Evolutionary conservation across 768 basidiomycete species (phyloP), one percentile per base, ranked within the genome.

Genomic region (Amanita jacksonii): DNA sequence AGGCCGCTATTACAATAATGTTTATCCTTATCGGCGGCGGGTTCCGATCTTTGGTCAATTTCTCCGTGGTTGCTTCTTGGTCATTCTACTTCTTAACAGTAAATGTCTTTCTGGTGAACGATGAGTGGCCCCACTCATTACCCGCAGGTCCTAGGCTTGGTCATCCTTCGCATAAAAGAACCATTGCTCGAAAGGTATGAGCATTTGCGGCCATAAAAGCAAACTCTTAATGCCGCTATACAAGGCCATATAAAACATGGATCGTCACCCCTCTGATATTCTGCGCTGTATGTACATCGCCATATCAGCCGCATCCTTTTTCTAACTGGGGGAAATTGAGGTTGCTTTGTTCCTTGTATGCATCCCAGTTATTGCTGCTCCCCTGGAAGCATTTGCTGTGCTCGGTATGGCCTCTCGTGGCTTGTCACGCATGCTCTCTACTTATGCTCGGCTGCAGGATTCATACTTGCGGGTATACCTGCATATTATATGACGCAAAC

Each of bases 351-450:
- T 93, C 64, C 69, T 98, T 41, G 67, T 99, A 8, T 85, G 82
- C 54, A 94, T 99, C 89, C 92, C 93, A 1, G 71, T 94, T 40
- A 82, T 93, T 45, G 94, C 94, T 3, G 92, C 93, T 16, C 94
- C 94, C 5, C 65, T 81, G 10, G 85, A 94, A 58, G 91, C 93
- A 0, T 59, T 87, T 5, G 81, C 91, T 6, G 93, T 91, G 5
- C 69, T 96, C 45, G 83, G 91, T 92, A 52, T 46, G 76, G 65
- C 16, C 1, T 4, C 32, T 22, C 39, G 10, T 27, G 13, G n/a
- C n/a, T n/a, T 36, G 38, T 18, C 15, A 28, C 19, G 41, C 3
- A 10, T 15, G 30, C 41, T 48, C 24, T 49, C 34, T 33, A 45
- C 43, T 36, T 32, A 43, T 30, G 37, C 30, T 12, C 38, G 13